Conservation (phyloP, 352 stramenopile genomes). For the Phytophthora lateralis region DNA sequence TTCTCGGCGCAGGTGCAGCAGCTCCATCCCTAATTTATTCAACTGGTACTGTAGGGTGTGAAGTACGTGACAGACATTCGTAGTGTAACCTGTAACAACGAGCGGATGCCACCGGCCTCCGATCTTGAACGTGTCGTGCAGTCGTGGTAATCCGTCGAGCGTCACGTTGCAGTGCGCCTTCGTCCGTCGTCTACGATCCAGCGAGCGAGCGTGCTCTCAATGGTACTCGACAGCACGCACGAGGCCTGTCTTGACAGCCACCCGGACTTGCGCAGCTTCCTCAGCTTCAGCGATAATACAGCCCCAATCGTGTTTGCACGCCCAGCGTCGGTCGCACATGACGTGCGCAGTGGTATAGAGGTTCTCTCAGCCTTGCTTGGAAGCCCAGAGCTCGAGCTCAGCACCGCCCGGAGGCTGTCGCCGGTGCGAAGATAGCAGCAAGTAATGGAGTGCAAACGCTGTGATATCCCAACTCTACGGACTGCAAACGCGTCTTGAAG, state of each 20-base stretch:
- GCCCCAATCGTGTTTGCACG: constrained; percentile 12
- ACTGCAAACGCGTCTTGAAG: constrained; percentile 14
- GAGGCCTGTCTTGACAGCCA: constrained; percentile 1
- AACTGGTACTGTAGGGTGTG: constrained; percentile 2
- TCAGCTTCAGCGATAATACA: not conserved
- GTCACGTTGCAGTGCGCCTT: constrained; percentile 8
- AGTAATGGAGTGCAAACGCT: too few species aligned
- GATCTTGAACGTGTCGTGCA: constrained; percentile 4
- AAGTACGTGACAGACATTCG: constrained; percentile 1
- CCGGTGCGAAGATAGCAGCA: too few species aligned
- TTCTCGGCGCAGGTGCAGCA: constrained; percentile 51
- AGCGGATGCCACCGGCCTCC: not conserved
- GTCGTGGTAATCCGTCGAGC: constrained; percentile 18
- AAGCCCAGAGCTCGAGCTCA: not conserved
- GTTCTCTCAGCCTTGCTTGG: not conserved
- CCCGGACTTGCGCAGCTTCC: constrained; percentile 3
- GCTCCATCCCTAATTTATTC: constrained; percentile 35
- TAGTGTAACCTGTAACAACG: constrained; percentile 16
- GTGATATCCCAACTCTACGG: too few species aligned
- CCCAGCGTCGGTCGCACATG: constrained; percentile 10
- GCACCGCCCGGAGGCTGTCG: not conserved
- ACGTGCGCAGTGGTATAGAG: constrained; percentile 16
- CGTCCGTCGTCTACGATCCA: constrained; percentile 9
- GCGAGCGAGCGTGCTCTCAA: constrained; percentile 9
- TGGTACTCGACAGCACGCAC: constrained; percentile 17